phyloP scores from a whole-genome alignment of 345 rosid species.

The Trapa bicornis region DNA sequence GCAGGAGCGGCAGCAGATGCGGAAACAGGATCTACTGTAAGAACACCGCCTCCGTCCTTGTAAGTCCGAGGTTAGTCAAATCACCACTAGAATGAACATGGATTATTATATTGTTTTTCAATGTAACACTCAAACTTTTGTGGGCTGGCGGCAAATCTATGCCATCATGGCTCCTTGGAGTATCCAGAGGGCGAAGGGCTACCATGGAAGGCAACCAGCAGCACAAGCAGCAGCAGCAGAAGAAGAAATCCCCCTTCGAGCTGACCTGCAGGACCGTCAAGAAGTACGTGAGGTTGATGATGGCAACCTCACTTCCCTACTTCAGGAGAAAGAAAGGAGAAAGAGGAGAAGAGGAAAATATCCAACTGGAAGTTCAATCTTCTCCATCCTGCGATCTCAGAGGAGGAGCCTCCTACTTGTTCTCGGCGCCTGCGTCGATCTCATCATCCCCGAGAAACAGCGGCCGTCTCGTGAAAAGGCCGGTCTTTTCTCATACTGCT shows the following conservation, averaged over 20 bases:
- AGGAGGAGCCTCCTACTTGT: not conserved
- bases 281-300: not conserved
- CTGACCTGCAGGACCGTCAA: not conserved
- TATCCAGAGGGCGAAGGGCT: not conserved
- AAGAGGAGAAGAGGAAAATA: not conserved
- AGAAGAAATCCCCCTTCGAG: not conserved
- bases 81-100: not conserved
- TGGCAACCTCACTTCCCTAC: not conserved
- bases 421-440: conserved; percentile 83
- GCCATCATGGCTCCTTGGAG: not conserved
- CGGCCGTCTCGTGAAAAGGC: conserved; percentile 42
- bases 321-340: not conserved
- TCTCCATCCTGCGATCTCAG: not conserved
- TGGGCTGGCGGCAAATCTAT: not conserved
- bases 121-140: not conserved
- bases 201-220: not conserved
- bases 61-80: not conserved
- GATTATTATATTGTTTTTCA: too few relatives aligned
- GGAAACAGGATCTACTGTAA: not conserved
- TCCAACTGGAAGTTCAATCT: not conserved
- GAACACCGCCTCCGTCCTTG: not conserved
- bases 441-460: conserved; percentile 78
- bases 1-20: not conserved
- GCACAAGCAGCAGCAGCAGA: not conserved
- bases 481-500: conserved; percentile 30